Evolutionary conservation across 2,329 filamentous ascomycete species (phyloP), one percentile per base, ranked within the genome.

Genomic region (Curvularia verruculosa): DNA sequence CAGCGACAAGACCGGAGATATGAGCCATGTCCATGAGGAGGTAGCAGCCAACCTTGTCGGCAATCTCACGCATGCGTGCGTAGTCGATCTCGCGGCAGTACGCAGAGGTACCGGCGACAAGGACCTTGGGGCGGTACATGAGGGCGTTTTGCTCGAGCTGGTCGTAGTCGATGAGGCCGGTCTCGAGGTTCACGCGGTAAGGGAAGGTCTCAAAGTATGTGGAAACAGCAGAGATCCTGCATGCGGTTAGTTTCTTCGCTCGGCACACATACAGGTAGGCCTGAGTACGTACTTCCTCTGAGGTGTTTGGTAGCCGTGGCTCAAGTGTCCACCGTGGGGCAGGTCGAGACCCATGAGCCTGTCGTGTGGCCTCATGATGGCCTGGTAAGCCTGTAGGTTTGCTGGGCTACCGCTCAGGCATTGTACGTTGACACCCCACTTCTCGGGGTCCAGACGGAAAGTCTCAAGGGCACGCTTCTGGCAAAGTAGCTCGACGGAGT

Each of bases 131-230:
- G 57, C 95, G 87, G 83, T 97, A 99, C 68, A 96, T 81, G 71
- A 88, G 83, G 48, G 95, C 94, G 60, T 92, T 84, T 76, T 96
- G 88, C 78, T 96, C 93, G 52, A 99, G 85, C 75, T 89, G 89
- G 73, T 91, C 88, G 79, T 99, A 99, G 82, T 99, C 93, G 73
- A 99, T 99, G 68, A 94, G 83, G 58, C 95, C 95, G 5, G 94
- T 98, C 61, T 88, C 84, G 74, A 96, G 90, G 80, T 97, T 87
- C 52, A 98, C 85, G 58, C 92, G 89, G 83, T 99, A 99, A 5
- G 95, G 95, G 62, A 99, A 82, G 34, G 95, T 99, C 82, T 99
- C 95, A 77, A 99, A 99, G 82, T 99, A 99, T 76, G 96, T 98
- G 56, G 94, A 98, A 65, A 99, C 88, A 71, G 93, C 92, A n/a